Base-by-base conservation (phyloP, 1,139 yeast genomes). In the Blastobotrys persicus region DNA sequence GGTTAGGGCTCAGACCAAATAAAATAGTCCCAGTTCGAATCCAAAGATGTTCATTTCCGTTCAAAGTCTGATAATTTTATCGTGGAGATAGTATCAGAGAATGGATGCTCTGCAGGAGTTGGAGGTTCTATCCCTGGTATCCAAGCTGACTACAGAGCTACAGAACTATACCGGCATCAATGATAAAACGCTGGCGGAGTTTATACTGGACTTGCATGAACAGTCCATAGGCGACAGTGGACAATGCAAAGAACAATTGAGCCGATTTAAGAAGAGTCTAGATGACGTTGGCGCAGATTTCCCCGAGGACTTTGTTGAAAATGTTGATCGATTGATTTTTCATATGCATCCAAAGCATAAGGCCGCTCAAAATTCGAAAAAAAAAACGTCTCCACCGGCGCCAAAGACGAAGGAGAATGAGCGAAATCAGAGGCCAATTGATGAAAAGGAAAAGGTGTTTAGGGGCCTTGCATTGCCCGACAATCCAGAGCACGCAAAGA, bases 211-310 rank as follows among this genome's bases (percentile, higher is more conserved):
- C 53, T 63, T 86, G 20, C 77, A 77, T 56, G 64, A 68, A 2
- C 66, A 74, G 44, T 62, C 78, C 1, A 33, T 41, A 7, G 43
- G 45, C 4, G 42, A 33, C 3, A 38, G 32, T 23, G 42, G 19
- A 16, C 17, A 37, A 19, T 37, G 32, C 3, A 39, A 45, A 11
- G 38, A 54, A 1, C 58, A 65, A 13, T 56, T 70, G 18, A 59
- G 60, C 3, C 70, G 65, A 7, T 83, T 83, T 58, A 62, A 66
- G 35, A 55, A 64, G n/a, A 68, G 71, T 16, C 65, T 85, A 46
- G 64, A 67, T 13, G 79, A 74, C 7, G 77, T 83, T 62, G 92
- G 88, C 0, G 88, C 86, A 16, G 85, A 79, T 9, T 79, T 85
- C 52, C 76, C 82, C 0, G 66, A 61, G 3, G 68, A 53, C 2